Conservation (phyloP, 2,329 filamentous ascomycete species). For the Ophiocordyceps sinensis region DNA sequence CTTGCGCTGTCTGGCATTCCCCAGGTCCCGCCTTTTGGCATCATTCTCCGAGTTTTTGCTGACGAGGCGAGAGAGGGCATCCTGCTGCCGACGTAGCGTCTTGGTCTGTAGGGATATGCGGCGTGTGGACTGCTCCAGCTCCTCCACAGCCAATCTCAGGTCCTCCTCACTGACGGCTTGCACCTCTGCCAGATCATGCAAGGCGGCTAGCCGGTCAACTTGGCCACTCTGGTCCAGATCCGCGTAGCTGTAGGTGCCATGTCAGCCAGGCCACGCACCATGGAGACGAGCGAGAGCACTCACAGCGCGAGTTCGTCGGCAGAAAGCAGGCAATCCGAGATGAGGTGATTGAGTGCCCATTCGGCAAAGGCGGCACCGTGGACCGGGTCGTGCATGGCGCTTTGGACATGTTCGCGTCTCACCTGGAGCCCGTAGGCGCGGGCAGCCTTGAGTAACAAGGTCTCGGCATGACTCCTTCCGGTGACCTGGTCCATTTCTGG, state of each 20-base stretch:
- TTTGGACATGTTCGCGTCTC: conserved; percentile 21
- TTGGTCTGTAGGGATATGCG: conserved; percentile 51
- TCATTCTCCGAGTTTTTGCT: conserved; percentile 21
- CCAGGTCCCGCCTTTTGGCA: conserved; percentile 14
- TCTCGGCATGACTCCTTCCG: conserved; percentile 16
- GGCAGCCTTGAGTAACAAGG: conserved; percentile 17
- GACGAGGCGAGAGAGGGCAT: conserved; percentile 38
- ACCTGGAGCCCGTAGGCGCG: conserved; percentile 16
- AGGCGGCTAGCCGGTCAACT: conserved; percentile 28
- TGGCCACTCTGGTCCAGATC: conserved; percentile 32
- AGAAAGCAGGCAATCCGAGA: conserved; percentile 35
- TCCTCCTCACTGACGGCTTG: conserved; percentile 44
- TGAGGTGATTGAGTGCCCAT: conserved; percentile 36
- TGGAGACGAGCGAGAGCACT: conserved; percentile 9
- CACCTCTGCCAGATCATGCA: conserved; percentile 29
- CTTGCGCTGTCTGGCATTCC: conserved; percentile 12
- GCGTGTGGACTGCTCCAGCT: conserved; percentile 49
- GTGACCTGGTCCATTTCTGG: conserved; percentile 11
- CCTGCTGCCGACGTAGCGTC: conserved; percentile 44
- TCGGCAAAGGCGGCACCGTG: conserved; percentile 22
- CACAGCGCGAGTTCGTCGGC: conserved; percentile 40
- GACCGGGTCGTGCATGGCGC: conserved; percentile 19
- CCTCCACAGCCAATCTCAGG: conserved; percentile 43
- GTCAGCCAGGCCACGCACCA: conserved; percentile 1
- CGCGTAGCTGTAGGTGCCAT: conserved; percentile 27